A percentile compares a stretch with the other conserved stretches of the same genome.
phyloP scores from a whole-genome alignment of 495 filamentous ascomycete species.

The Astrothelium macrocarpum region DNA sequence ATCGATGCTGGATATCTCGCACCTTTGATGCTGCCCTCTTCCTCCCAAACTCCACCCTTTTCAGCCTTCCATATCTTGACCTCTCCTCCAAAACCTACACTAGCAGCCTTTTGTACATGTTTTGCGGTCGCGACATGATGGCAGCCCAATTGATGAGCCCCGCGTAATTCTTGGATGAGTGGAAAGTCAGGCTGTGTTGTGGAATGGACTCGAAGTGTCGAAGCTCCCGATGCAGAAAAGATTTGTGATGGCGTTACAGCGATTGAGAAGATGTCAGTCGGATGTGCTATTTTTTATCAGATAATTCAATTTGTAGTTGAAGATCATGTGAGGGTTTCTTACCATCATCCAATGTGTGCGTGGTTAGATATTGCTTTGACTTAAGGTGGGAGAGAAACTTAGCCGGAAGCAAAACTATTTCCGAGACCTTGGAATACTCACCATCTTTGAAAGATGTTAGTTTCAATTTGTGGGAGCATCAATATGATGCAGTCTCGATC shows the following conservation, averaged over 20 bases:
- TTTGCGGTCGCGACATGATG: conserved; percentile 72
- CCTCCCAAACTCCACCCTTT: conserved; percentile 34
- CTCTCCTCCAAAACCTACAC: conserved; percentile 79
- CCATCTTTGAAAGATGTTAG: not conserved
- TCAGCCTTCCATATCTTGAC: conserved; percentile 64
- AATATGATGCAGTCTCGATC: not conserved
- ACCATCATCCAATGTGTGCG: conserved; percentile 84
- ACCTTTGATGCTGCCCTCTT: conserved; percentile 42
- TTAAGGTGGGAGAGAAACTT: conserved; percentile 26
- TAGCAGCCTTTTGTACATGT: conserved; percentile 62
- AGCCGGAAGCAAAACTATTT: not conserved
- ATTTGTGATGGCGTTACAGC: conserved; percentile 69
- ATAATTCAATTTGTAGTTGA: not conserved
- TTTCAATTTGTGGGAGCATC: not conserved
- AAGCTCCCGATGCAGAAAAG: conserved; percentile 74
- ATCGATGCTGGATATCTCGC: conserved; percentile 19
- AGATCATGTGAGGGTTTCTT: conserved; percentile 15
- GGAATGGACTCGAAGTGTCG: conserved; percentile 65
- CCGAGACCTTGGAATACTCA: not conserved
- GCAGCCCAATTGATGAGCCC: conserved; percentile 73
- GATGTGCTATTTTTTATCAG: conserved; percentile 51
- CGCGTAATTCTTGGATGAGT: conserved; percentile 62
- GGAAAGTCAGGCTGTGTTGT: conserved; percentile 62
- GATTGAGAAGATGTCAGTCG: conserved; percentile 80
- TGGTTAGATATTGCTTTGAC: conserved; percentile 97